Evolutionary conservation across 352 stramenopile genomes (phyloP), one percentile per base, ranked within the genome.

Genomic region (Phytophthora citrophthora): DNA sequence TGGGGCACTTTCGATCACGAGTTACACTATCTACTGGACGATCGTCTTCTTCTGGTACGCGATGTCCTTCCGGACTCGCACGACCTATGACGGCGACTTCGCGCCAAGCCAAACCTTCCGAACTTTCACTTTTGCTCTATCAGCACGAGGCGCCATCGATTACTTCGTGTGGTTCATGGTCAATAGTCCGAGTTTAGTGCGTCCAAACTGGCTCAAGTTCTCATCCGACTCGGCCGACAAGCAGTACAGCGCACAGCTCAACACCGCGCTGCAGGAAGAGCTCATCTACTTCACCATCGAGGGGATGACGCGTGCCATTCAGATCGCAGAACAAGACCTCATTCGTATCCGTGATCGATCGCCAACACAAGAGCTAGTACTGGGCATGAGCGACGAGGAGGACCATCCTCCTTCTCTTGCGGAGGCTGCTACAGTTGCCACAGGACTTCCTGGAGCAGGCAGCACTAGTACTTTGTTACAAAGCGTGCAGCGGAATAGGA

Each of bases 261-360:
- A 97, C 61, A 91, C 79, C 13, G 85, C 89, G 49, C 70, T 97
- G 7, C 86, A 94, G 62, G 81, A 88, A 18, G 90, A 97, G 48
- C 77, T 97, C 23, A 91, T 97, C 44, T 93, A 93, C 52, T 96
- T 94, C 57, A 96, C 90, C n/a, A 94, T 94, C 34, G 81, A 92
- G 27, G 87, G 90, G 9, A 96, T 97, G 84, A 91, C 81, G 20
- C 74, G 79, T 10, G 83, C 90, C 5, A 74, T 96, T 29, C 74
- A 92, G 23, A 64, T 85, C 16, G 78, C 83, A 3, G 86, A 93
- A 39, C 83, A 90, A 11, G 85, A 91, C 20, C 64, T 90, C 1
- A 41, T 86, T 27, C 67, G 65, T 5, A 54, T 72, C 32, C 74
- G 74, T 1, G 68, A 84, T 29, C 76, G 63, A 10, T 90, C 81